Percentiles rank a stretch among this genome's conserved stretches.
Evolutionary conservation across 345 rosid genomes (phyloP).

Genomic region (Conringia planisiliqua): DNA sequence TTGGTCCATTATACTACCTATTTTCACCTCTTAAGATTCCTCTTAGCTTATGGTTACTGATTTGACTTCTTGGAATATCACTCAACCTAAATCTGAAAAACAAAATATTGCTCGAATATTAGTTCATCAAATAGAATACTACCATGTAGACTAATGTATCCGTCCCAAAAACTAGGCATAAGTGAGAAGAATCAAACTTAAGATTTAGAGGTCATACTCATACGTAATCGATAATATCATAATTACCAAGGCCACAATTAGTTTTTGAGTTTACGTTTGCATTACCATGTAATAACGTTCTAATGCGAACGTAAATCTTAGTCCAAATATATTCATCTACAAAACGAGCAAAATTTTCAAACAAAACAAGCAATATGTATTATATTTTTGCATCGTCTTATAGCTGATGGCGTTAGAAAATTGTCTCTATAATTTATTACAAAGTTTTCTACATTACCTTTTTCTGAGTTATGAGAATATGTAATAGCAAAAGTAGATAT

Average conservation of each 20-base stretch:
- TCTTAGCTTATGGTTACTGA: background rate
- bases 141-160: too few relatives aligned
- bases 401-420: background rate
- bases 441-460: background rate
- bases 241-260: background rate
- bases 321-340: background rate
- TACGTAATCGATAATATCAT: background rate
- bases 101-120: background rate
- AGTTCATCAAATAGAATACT: background rate
- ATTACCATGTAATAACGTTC: background rate
- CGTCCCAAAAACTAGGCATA: background rate
- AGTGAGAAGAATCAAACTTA: background rate
- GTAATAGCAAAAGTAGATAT: background rate
- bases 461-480: background rate
- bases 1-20: conserved; percentile 15
- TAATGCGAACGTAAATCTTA: background rate
- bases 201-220: background rate
- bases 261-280: background rate
- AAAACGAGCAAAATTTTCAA: background rate
- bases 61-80: background rate
- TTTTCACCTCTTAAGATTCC: conserved; percentile 10
- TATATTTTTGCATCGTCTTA: background rate
- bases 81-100: background rate
- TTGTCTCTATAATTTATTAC: conserved; percentile 12
- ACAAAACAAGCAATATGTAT: background rate